A percentile compares a stretch with the other conserved stretches of the same genome.
Evolutionary conservation across 176 grass and related monocot genomes (phyloP).

Genomic region (Cocos nucifera): DNA sequence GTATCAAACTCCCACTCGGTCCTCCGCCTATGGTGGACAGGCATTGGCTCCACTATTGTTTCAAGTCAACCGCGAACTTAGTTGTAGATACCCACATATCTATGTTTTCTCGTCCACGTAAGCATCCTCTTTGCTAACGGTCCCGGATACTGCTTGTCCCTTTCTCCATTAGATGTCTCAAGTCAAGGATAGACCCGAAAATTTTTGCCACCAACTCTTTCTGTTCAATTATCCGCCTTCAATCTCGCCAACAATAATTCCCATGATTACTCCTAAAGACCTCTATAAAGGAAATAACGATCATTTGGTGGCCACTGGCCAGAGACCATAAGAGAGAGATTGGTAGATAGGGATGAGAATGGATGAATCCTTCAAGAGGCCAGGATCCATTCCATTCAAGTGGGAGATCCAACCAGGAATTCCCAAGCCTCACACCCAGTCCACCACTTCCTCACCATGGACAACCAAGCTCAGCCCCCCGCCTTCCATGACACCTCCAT

Average conservation of each 20-base stretch:
- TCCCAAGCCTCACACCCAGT: constrained; percentile 26
- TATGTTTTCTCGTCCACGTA: too few species aligned
- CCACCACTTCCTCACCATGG: constrained; percentile 1
- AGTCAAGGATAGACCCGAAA: too few species aligned
- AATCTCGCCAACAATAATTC: constrained; percentile 45
- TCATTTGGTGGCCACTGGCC: constrained; percentile 24
- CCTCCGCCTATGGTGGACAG: too few species aligned
- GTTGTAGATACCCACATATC: too few species aligned
- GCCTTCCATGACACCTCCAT: constrained; percentile 33
- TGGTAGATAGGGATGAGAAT: constrained; percentile 6
- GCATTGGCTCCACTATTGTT: too few species aligned
- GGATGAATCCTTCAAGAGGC: constrained; percentile 59
- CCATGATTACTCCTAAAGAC: neutral
- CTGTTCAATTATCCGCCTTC: constrained; percentile 18
- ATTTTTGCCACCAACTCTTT: neutral
- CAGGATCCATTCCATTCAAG: constrained; percentile 70
- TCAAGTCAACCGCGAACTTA: too few species aligned
- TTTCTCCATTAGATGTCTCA: too few species aligned
- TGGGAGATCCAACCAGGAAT: constrained; percentile 81
- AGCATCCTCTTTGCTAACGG: too few species aligned
- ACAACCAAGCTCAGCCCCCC: constrained; percentile 44
- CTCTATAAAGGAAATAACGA: neutral
- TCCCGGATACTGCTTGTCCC: too few species aligned
- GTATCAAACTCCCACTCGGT: too few species aligned
- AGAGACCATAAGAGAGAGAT: neutral